phyloP scores from a whole-genome alignment of 805 yeast genomes.

The Jamesozyma lodderae region DNA sequence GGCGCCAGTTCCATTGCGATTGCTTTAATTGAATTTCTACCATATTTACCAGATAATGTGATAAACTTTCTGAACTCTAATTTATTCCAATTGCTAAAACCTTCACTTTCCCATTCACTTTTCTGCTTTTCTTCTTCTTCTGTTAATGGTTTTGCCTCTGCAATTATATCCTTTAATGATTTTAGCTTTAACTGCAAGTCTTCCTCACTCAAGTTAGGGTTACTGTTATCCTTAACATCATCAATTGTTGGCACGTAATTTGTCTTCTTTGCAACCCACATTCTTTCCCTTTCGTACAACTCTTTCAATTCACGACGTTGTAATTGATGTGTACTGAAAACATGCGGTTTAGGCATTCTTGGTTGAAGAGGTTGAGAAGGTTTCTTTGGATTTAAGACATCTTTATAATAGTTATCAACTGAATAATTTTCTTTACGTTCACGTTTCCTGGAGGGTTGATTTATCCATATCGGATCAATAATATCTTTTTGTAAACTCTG shows the following conservation, averaged over 20 bases:
- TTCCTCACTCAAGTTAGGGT: constrained; percentile 34
- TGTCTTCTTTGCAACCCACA: constrained; percentile 62
- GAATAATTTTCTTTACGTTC: constrained; percentile 72
- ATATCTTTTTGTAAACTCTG: constrained; percentile 42
- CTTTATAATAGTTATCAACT: constrained; percentile 79
- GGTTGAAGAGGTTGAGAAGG: constrained; percentile 48
- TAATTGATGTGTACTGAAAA: constrained; percentile 84
- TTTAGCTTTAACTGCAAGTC: constrained; percentile 40
- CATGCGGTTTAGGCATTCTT: constrained; percentile 77
- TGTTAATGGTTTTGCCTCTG: constrained; percentile 68
- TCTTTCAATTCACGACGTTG: constrained; percentile 66
- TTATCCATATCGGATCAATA: constrained; percentile 61
- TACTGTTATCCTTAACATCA: constrained; percentile 37
- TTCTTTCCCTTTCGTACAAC: constrained; percentile 72
- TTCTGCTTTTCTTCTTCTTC: constrained; percentile 69
- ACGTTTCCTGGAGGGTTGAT: constrained; percentile 60
- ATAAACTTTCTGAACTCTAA: constrained; percentile 82
- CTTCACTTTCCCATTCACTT: constrained; percentile 50
- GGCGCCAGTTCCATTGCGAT: constrained; percentile 71
- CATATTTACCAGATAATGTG: constrained; percentile 66
- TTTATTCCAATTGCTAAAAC: constrained; percentile 77
- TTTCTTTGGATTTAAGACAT: constrained; percentile 59
- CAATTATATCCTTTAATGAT: constrained; percentile 62
- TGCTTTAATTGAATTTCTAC: constrained; percentile 61
- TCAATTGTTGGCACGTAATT: constrained; percentile 57